These are phyloP conservation scores for Trichophyton simii DNA, from an alignment of 2,329 filamentous ascomycete genomes.

Conservation along the genomic window DNA sequence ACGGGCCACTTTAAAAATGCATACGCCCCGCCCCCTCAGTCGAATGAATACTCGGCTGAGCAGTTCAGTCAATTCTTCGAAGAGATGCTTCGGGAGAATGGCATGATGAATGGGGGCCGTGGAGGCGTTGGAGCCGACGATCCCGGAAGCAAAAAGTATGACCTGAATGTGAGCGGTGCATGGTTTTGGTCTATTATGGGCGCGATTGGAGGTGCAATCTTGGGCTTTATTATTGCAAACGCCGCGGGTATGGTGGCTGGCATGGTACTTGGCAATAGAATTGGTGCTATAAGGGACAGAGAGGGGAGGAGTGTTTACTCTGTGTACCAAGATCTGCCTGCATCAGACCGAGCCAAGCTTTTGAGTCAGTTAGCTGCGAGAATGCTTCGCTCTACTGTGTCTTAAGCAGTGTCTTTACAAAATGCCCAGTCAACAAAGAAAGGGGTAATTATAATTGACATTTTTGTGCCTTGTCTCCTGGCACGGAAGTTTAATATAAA, in stretches of 20 bases:
- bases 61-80: conserved; percentile 86
- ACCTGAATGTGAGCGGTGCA: background rate
- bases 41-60: conserved; percentile 44
- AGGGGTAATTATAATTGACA: no score
- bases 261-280: conserved; percentile 77
- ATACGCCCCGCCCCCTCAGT: conserved; percentile 5
- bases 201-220: conserved; percentile 70
- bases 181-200: conserved; percentile 76
- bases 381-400: conserved; percentile 47
- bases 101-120: conserved; percentile 60
- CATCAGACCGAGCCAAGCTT: conserved; percentile 66
- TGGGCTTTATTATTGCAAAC: conserved; percentile 93
- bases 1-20: background rate
- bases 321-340: conserved; percentile 77
- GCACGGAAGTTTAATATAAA: no score
- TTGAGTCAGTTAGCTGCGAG: conserved; percentile 74
- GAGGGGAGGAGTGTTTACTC: conserved; percentile 91
- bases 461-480: no score
- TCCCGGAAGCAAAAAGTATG: conserved; percentile 33
- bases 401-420: background rate
- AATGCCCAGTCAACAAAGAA: no score
- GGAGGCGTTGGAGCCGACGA: conserved; percentile 29
- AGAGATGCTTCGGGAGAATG: conserved; percentile 77
- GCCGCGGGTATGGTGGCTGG: conserved; percentile 80
- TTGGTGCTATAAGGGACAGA: conserved; percentile 81